Conservation (phyloP, 2,329 filamentous ascomycete species). For the Cyanodermella asteris region DNA sequence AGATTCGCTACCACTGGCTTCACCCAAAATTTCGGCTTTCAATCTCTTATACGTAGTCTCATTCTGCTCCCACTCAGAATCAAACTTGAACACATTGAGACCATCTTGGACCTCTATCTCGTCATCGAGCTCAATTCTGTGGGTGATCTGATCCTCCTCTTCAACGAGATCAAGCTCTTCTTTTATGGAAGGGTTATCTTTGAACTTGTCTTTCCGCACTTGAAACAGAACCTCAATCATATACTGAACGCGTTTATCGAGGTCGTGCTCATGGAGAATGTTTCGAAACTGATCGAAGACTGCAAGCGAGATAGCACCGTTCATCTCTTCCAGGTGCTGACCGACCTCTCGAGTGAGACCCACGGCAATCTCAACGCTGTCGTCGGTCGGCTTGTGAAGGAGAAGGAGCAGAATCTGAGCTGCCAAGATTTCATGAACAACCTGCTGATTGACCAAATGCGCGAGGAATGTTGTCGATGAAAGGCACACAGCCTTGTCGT, state of each 20-base stretch:
- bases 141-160: conserved; percentile 95
- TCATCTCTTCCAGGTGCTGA: conserved; percentile 90
- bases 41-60: conserved; percentile 77
- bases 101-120: conserved; percentile 67
- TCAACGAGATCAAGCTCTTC: conserved; percentile 90
- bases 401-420: conserved; percentile 84
- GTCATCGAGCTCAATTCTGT: conserved; percentile 61
- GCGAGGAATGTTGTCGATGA: conserved; percentile 88
- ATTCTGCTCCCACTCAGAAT: conserved; percentile 71
- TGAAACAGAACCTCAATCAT: conserved; percentile 98
- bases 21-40: conserved; percentile 82
- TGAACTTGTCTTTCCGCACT: conserved; percentile 87
- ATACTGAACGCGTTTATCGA: conserved; percentile 96
- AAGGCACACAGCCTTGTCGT: conserved; percentile 89
- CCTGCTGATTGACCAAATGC: conserved; percentile 88
- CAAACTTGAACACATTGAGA: conserved; percentile 89
- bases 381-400: conserved; percentile 85
- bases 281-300: conserved; percentile 29
- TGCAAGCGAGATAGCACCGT: conserved; percentile 57
- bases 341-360: conserved; percentile 83
- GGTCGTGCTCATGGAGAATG: conserved; percentile 23
- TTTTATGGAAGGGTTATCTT: conserved; percentile 74
- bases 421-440: conserved; percentile 79
- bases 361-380: conserved; percentile 93
- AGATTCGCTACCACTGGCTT: conserved; percentile 51